Conservation (phyloP, 2,329 filamentous ascomycete species). For the Botrytis fragariae region DNA sequence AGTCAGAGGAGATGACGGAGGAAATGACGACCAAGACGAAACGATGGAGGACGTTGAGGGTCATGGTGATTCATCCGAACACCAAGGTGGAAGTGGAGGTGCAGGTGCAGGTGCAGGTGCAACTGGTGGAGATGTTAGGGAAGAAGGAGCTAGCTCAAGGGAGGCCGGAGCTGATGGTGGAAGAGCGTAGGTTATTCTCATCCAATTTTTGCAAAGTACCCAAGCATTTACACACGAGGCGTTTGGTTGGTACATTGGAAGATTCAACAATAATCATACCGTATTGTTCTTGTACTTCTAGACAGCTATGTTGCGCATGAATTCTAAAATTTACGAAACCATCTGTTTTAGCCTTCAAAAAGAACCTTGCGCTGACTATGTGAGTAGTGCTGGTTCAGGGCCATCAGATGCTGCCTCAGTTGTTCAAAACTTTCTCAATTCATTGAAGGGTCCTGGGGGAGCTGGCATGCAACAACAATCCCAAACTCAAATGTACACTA, state of each 20-base stretch:
- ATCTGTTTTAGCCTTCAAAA: slow-evolving; percentile 15
- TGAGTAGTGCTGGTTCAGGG: slow-evolving; percentile 56
- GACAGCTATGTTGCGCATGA: slow-evolving; percentile 36
- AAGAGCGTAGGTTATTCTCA: slow-evolving; percentile 86
- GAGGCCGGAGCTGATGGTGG: slow-evolving; percentile 95
- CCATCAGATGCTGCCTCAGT: slow-evolving; percentile 68
- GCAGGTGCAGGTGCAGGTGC: slow-evolving; percentile 84
- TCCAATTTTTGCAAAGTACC: slow-evolving; percentile 30
- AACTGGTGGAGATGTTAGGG: slow-evolving; percentile 85
- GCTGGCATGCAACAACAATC: slow-evolving; percentile 43
- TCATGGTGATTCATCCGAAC: slow-evolving; percentile 56
- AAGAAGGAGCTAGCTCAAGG: slow-evolving; percentile 83
- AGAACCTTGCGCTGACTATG: slow-evolving; percentile 44
- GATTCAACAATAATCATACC: slow-evolving; percentile 24
- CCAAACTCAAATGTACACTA: slow-evolving; percentile 69
- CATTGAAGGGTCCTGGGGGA: slow-evolving; percentile 58
- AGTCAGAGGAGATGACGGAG: slow-evolving; percentile 52
- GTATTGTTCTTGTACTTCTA: slow-evolving; percentile 37
- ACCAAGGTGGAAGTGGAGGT: slow-evolving; percentile 67
- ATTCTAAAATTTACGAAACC: slow-evolving; percentile 27
- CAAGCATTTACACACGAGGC: slow-evolving; percentile 35
- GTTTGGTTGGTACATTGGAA: slow-evolving; percentile 35
- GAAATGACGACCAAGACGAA: slow-evolving; percentile 65
- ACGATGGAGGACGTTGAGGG: slow-evolving; percentile 76
- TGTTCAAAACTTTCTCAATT: slow-evolving; percentile 86